Evolutionary conservation across 441 rosid genomes (phyloP).

Genomic region (Rhodomyrtus psidioides): DNA sequence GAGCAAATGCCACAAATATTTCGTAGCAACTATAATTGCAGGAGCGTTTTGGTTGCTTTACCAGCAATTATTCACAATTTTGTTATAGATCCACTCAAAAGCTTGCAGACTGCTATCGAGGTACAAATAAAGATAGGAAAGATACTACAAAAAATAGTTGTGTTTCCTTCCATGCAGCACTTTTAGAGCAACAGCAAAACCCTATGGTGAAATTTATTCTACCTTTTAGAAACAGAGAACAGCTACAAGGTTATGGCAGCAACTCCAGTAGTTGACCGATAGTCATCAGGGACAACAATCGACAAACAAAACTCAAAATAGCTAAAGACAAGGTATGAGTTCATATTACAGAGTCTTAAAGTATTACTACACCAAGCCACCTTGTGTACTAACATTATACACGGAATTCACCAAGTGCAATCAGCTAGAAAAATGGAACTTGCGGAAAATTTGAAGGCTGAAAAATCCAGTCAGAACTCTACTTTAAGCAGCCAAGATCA

Average conservation of each 20-base stretch:
- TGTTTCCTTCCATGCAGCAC: background rate
- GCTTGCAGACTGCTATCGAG: too few relatives aligned
- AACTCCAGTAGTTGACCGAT: background rate
- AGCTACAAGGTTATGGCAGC: background rate
- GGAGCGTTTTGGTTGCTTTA: background rate
- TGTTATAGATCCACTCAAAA: background rate
- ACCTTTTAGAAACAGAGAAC: background rate
- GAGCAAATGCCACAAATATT: background rate
- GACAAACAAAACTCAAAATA: background rate
- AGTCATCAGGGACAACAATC: background rate
- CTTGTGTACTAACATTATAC: background rate
- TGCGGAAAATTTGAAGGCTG: background rate
- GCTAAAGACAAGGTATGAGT: background rate
- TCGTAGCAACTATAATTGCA: background rate
- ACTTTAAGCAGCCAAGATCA: too few relatives aligned
- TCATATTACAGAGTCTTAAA: background rate
- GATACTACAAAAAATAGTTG: background rate
- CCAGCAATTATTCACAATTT: background rate
- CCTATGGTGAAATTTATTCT: background rate
- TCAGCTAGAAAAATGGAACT: background rate
- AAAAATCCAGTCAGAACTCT: too few relatives aligned
- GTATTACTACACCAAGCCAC: background rate
- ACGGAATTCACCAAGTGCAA: background rate
- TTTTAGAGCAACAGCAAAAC: background rate
- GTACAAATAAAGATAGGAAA: background rate